phyloP scores from a whole-genome alignment of 441 rosid species.

The Gossypium gossypioides region DNA sequence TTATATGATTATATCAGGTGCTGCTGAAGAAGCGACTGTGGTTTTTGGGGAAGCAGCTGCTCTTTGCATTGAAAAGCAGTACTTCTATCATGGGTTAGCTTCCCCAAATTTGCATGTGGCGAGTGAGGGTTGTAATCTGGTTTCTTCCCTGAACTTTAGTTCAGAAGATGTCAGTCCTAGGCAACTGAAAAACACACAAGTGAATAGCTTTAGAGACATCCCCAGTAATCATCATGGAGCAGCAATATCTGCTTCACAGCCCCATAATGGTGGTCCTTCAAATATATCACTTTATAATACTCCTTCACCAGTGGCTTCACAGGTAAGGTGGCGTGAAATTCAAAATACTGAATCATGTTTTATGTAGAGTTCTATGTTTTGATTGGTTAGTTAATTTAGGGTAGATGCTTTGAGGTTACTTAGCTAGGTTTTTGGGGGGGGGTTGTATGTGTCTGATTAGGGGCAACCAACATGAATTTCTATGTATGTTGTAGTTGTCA shows the following conservation, averaged over 20 bases:
- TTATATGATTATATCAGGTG: conserved; percentile 34
- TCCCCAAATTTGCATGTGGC: conserved; percentile 32
- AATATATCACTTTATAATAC: conserved; percentile 65
- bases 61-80: conserved; percentile 69
- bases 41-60: conserved; percentile 86
- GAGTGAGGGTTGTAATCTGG: conserved; percentile 47
- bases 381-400: neutral
- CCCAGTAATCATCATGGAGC: conserved; percentile 51
- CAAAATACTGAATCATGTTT: neutral
- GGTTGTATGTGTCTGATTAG: neutral
- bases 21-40: conserved; percentile 75
- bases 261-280: conserved; percentile 54
- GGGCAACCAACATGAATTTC: conserved; percentile 15
- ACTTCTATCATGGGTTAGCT: conserved; percentile 35
- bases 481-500: conserved; percentile 54
- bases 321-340: conserved; percentile 32
- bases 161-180: conserved; percentile 58
- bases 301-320: conserved; percentile 74
- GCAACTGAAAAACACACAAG: conserved; percentile 59
- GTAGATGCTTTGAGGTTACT: neutral
- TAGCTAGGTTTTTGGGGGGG: neutral
- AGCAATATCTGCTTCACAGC: conserved; percentile 36
- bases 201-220: conserved; percentile 58
- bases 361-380: too few species aligned
- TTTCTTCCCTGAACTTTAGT: conserved; percentile 30